Conservation (phyloP, 805 yeast species). For the Schwanniomyces sp. region DNA sequence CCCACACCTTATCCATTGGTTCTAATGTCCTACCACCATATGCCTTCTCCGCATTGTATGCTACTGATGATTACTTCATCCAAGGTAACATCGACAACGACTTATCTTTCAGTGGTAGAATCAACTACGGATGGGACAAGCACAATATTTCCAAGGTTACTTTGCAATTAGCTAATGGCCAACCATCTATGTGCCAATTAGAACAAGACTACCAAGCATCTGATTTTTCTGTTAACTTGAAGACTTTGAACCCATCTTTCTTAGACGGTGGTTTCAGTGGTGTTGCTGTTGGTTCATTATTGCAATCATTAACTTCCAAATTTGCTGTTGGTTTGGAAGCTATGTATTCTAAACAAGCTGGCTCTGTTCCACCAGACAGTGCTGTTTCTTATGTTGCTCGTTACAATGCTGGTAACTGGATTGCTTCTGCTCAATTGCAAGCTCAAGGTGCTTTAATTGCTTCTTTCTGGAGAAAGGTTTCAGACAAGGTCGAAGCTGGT, state of each 20-base stretch:
- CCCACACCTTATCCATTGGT: conserved; percentile 90
- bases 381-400: conserved; percentile 89
- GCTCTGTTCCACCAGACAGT: conserved; percentile 78
- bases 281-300: conserved; percentile 85
- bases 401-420: conserved; percentile 86
- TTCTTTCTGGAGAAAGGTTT: conserved; percentile 91
- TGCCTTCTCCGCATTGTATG: conserved; percentile 87
- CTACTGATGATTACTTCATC: conserved; percentile 77
- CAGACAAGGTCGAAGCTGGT: conserved; percentile 94
- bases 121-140: conserved; percentile 88
- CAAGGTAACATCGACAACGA: conserved; percentile 94
- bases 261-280: conserved; percentile 75
- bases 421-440: conserved; percentile 89
- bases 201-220: conserved; percentile 94
- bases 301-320: conserved; percentile 84
- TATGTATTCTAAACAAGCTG: conserved; percentile 75
- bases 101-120: conserved; percentile 79
- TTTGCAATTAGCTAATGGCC: conserved; percentile 82
- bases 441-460: conserved; percentile 89
- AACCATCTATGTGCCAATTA: conserved; percentile 90
- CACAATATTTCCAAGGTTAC: conserved; percentile 78
- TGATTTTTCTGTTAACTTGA: conserved; percentile 86
- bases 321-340: conserved; percentile 91
- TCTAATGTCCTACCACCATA: conserved; percentile 84
- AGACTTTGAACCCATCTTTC: conserved; percentile 85